A percentile compares a stretch with the other conserved stretches of the same genome.
Evolutionary conservation across 441 rosid genomes (phyloP).

Genomic region (Isatis lusitanica): DNA sequence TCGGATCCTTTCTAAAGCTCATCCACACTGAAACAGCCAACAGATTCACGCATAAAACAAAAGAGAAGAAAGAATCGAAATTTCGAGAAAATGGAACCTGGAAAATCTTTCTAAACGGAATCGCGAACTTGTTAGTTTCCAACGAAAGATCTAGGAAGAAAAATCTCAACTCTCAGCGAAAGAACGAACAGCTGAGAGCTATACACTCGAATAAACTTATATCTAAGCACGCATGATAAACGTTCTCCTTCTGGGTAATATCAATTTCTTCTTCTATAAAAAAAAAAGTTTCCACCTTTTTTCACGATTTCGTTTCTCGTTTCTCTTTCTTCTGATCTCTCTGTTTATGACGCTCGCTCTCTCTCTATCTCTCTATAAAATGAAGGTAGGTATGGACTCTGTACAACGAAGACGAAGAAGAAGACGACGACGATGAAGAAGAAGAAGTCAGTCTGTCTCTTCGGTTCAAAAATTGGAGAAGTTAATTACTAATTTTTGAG

Average conservation of each 20-base stretch:
- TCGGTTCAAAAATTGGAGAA: slow-evolving; percentile 28
- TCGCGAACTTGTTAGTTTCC: slow-evolving; percentile 17
- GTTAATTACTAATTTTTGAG: slow-evolving; percentile 15
- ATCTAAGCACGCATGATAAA: not conserved
- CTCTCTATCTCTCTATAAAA: not conserved
- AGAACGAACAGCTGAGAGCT: slow-evolving; percentile 2
- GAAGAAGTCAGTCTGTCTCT: slow-evolving; percentile 30
- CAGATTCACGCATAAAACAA: not conserved
- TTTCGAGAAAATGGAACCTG: slow-evolving; percentile 23
- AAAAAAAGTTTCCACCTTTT: not conserved
- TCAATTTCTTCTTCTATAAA: slow-evolving; percentile 5
- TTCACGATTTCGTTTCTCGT: slow-evolving; percentile 3
- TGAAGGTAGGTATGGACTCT: slow-evolving; percentile 12
- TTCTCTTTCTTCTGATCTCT: slow-evolving; percentile 13
- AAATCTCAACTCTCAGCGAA: not conserved
- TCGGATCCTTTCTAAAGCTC: slow-evolving; percentile 16
- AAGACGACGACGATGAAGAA: slow-evolving; percentile 11
- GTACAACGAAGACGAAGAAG: slow-evolving; percentile 21
- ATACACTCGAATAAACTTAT: not conserved
- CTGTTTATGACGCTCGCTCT: not conserved
- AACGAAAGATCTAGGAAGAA: slow-evolving; percentile 22
- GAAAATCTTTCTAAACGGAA: not conserved
- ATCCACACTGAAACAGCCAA: not conserved
- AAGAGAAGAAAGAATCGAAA: not conserved
- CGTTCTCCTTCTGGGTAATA: not conserved